Conservation (phyloP, 192 early-diverging fungal species). For the Coemansia nantahalensis region DNA sequence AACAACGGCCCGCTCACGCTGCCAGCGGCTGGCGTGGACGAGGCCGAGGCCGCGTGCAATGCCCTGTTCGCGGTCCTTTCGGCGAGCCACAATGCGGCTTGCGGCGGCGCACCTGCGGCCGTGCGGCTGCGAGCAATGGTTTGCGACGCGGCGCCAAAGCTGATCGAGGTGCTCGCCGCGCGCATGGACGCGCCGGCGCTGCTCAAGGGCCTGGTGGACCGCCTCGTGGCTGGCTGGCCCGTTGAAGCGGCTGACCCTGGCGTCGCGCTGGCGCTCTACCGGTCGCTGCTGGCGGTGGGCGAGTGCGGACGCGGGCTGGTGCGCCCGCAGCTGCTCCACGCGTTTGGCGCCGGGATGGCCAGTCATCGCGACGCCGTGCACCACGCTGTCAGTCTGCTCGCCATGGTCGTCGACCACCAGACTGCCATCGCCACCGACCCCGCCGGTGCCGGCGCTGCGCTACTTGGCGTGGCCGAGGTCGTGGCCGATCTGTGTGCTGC, state of each 20-base stretch:
- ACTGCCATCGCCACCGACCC: background rate
- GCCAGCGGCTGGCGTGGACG: background rate
- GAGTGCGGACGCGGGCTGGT: constrained; percentile 27
- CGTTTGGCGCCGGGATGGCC: background rate
- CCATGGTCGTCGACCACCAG: constrained; percentile 9
- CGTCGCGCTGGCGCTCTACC: constrained; percentile 19
- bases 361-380: too few species aligned
- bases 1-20: constrained; percentile 30
- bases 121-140: constrained; percentile 7
- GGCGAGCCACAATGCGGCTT: background rate
- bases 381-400: constrained; percentile 24
- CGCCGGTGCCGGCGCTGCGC: background rate
- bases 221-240: constrained; percentile 29
- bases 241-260: background rate
- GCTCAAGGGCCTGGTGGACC: constrained; percentile 8
- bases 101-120: background rate
- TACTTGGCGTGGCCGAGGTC: constrained; percentile 8
- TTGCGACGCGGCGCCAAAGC: constrained; percentile 29
- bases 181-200: constrained; percentile 18
- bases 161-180: constrained; percentile 23
- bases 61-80: constrained; percentile 10
- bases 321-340: constrained; percentile 7
- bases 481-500: constrained; percentile 17
- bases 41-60: constrained; percentile 8
- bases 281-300: constrained; percentile 24